Percentiles rank a stretch among this genome's conserved stretches.
Conservation (phyloP, 2,329 filamentous ascomycete genomes). For the Aciculosporium take region DNA sequence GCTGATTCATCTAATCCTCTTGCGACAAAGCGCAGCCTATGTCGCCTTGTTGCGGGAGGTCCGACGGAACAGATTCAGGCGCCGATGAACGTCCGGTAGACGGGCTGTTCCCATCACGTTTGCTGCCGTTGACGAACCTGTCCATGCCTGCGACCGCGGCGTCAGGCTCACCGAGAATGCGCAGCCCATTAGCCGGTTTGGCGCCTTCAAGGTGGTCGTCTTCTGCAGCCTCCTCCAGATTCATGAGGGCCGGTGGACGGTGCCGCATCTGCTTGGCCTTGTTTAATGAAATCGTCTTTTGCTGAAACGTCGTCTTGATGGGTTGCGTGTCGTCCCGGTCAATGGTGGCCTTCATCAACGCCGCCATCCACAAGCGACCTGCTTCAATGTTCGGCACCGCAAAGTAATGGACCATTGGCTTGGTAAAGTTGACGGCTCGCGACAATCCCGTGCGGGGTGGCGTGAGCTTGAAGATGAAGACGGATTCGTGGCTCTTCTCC, state of each 20-base stretch:
- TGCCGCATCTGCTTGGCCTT: constrained; percentile 83
- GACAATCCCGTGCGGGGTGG: constrained; percentile 78
- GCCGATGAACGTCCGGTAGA: constrained; percentile 4
- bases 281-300: constrained; percentile 85
- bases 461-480: constrained; percentile 97
- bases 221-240: constrained; percentile 33
- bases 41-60: constrained; percentile 18
- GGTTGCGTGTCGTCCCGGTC: constrained; percentile 71
- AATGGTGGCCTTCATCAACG: constrained; percentile 96
- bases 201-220: constrained; percentile 12
- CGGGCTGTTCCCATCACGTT: constrained; percentile 16
- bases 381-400: constrained; percentile 82
- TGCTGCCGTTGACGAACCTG: constrained; percentile 21
- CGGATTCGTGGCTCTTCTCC: constrained; percentile 46
- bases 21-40: constrained; percentile 13
- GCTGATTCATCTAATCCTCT: background rate
- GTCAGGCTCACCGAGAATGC: constrained; percentile 29
- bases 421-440: constrained; percentile 90
- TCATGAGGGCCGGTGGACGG: constrained; percentile 79
- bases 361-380: constrained; percentile 94
- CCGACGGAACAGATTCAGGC: constrained; percentile 8
- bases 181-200: constrained; percentile 23
- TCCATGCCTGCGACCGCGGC: constrained; percentile 29
- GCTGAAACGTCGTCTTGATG: constrained; percentile 85
- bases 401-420: constrained; percentile 94